A percentile compares a stretch with the other conserved stretches of the same genome.
phyloP scores from a whole-genome alignment of 179 eudicot species.

The Drosera spatulata region DNA sequence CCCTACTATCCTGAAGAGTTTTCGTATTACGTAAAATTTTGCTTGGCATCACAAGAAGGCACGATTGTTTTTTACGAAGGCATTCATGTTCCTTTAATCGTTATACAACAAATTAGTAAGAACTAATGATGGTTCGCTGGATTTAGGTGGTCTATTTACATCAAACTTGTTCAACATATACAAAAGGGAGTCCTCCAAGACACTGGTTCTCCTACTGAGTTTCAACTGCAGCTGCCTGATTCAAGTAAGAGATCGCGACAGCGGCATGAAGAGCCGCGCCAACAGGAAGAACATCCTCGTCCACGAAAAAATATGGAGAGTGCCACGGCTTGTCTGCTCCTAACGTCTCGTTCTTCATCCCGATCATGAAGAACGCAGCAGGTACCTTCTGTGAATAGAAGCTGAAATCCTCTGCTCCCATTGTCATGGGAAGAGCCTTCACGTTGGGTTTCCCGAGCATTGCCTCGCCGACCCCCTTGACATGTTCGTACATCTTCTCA shows the following conservation, averaged over 20 bases:
- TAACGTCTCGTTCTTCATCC: conserved; percentile 13
- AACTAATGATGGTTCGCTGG: no score
- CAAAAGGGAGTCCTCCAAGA: no score
- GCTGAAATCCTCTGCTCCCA: conserved; percentile 42
- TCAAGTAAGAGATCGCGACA: conserved; percentile 22
- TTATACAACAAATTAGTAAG: no score
- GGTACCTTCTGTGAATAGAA: conserved; percentile 29
- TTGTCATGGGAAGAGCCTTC: conserved; percentile 2
- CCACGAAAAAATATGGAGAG: conserved; percentile 16
- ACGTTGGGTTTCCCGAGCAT: conserved; percentile 23
- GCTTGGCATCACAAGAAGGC: no score
- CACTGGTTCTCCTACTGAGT: conserved; percentile 6
- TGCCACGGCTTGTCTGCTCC: conserved; percentile 12
- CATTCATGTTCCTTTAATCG: no score
- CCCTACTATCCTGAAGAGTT: no score
- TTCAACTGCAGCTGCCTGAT: conserved; percentile 1
- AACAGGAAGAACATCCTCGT: conserved; percentile 31
- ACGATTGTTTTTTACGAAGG: no score
- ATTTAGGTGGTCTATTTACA: no score
- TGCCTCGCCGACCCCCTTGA: conserved; percentile 18
- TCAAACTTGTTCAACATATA: no score
- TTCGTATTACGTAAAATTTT: no score
- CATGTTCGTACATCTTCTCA: conserved; percentile 32
- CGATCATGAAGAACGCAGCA: conserved; percentile 22
- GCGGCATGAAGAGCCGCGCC: conserved; percentile 42